Conservation (phyloP, 768 basidiomycete genomes). For the Melanogaster broomeanus region DNA sequence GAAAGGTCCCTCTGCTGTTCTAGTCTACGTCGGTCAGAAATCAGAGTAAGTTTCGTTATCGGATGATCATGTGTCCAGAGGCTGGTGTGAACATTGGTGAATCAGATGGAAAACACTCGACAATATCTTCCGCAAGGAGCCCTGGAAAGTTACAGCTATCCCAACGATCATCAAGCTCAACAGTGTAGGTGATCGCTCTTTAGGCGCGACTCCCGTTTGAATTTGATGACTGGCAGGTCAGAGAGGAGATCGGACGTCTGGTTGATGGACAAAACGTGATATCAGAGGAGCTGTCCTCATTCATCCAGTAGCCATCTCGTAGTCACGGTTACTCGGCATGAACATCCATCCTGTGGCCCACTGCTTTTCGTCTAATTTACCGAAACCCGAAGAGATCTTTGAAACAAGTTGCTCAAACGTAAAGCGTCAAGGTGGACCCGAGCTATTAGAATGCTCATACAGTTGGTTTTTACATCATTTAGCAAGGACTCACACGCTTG, state of each 20-base stretch:
- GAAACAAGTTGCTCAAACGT: no score
- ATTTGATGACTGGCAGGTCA: constrained; percentile 35
- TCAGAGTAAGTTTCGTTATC: constrained; percentile 48
- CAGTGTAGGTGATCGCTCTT: constrained; percentile 45
- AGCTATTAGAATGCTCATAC: no score
- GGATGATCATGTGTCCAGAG: not conserved
- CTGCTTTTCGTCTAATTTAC: not conserved
- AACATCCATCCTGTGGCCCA: constrained; percentile 6
- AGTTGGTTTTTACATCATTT: no score
- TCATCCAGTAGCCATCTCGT: constrained; percentile 15
- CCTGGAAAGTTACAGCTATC: constrained; percentile 59
- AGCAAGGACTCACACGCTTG: no score
- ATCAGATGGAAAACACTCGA: constrained; percentile 66
- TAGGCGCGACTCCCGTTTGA: constrained; percentile 2
- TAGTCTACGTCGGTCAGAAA: constrained; percentile 71
- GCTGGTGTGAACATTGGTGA: not conserved
- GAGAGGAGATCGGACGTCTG: constrained; percentile 29
- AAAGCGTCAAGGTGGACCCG: no score
- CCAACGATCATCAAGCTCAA: constrained; percentile 67
- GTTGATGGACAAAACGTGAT: constrained; percentile 30
- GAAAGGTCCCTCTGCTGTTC: constrained; percentile 51
- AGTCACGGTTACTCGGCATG: not conserved
- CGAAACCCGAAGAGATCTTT: no score
- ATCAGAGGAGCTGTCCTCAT: constrained; percentile 16
- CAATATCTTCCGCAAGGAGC: constrained; percentile 60